These are phyloP conservation scores for Cyclocybe aegerita DNA, from an alignment of 768 basidiomycete species.

Conservation along the genomic window DNA sequence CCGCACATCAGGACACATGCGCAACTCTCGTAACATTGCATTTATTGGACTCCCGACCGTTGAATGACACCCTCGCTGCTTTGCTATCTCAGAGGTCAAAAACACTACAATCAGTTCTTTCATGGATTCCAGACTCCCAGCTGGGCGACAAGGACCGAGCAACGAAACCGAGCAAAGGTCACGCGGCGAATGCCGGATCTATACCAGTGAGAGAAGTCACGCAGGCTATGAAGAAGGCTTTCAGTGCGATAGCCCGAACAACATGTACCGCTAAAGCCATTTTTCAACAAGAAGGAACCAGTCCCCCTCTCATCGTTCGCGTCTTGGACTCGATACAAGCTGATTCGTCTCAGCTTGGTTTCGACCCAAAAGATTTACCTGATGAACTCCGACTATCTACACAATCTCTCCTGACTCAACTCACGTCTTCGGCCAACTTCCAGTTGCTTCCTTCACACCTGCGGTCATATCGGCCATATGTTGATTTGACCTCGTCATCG, in stretches of 20 bases:
- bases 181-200: not conserved
- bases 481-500: conserved; percentile 65
- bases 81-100: conserved; percentile 72
- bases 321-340: conserved; percentile 66
- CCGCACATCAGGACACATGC: conserved; percentile 57
- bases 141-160: conserved; percentile 1
- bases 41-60: conserved; percentile 83
- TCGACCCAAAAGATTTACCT: conserved; percentile 32
- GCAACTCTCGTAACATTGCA: conserved; percentile 81
- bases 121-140: conserved; percentile 25
- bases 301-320: conserved; percentile 48
- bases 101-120: conserved; percentile 47
- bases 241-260: conserved; percentile 61
- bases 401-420: conserved; percentile 58
- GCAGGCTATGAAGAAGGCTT: conserved; percentile 46
- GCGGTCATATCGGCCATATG: conserved; percentile 80
- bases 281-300: conserved; percentile 41
- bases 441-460: conserved; percentile 72
- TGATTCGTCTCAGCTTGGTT: conserved; percentile 31
- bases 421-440: conserved; percentile 85
- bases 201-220: conserved; percentile 44
- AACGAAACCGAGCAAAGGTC: not conserved
- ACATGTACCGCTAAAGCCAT: conserved; percentile 54
- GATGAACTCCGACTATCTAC: conserved; percentile 64
- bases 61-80: conserved; percentile 68